Evolutionary conservation across 768 basidiomycete genomes (phyloP), one percentile per base, ranked within the genome.

Genomic region (Boletus sp.): DNA sequence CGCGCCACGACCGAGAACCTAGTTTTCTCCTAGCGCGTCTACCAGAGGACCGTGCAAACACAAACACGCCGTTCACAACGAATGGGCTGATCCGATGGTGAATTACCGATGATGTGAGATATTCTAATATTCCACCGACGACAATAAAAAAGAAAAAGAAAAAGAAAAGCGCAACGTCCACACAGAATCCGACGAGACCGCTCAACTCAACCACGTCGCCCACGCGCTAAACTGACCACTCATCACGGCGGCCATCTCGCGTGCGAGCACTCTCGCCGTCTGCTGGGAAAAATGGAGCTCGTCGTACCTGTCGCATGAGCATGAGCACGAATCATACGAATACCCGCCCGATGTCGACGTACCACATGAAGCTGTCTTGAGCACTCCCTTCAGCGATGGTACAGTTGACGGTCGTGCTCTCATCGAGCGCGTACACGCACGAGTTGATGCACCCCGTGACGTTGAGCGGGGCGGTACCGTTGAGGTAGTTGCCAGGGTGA

Each of bases 231-330:
- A 57, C 40, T 76, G 71, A 9, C 81, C 79, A 52, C 73, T 68
- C 52, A 83, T 76, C 2, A 78, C 75, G 20, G 76, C 58, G 0
- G 81, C 72, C 17, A 85, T 79, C 58, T 84, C 78, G 47, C 75
- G 71, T 0, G 82, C 84, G 2, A 85, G 74, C 35, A 80, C 74
- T 10, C 84, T 71, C 54, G 82, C 79, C 1, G 80, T 75, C 61
- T 86, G 84, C 61, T 84, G 81, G 5, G 82, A 83, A 7, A 82
- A 81, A 62, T 85, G 84, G 17, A 86, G 71, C 58, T 85, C 84
- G 59, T 86, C 83, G 57, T 62, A 66, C 53, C 58, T 62, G 24
- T 8, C 11, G 5, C n/a, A 12, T 15, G 12, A 4, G 11, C n/a
- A 29, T 29, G n/a, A 33, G 47, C 28, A 30, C 17, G 10, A 30